Percentiles rank a stretch among this genome's conserved stretches.
phyloP scores from a whole-genome alignment of 805 yeast species.

The Clavispora fructus region DNA sequence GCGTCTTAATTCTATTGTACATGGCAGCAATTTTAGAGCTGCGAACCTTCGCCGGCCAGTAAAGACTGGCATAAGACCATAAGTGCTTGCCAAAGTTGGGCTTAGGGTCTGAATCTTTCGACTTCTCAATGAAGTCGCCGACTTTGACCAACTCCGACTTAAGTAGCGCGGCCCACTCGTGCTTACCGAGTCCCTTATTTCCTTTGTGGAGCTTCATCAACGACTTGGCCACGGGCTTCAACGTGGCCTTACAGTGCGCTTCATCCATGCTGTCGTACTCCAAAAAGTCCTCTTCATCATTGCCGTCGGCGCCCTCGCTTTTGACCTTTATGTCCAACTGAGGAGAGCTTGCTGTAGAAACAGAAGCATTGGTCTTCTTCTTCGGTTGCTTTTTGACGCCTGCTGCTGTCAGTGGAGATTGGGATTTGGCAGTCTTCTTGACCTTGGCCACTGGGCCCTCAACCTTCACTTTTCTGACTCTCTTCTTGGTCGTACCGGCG shows the following conservation, averaged over 20 bases:
- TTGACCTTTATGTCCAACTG: constrained; percentile 11
- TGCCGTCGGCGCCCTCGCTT: constrained; percentile 17
- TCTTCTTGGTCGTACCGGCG: constrained; percentile 11
- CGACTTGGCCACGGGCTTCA: constrained; percentile 66
- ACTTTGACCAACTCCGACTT: constrained; percentile 64
- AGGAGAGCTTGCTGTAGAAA: constrained; percentile 4
- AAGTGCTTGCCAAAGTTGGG: constrained; percentile 54
- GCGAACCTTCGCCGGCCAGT: constrained; percentile 86
- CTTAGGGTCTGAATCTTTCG: constrained; percentile 17
- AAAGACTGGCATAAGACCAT: constrained; percentile 79
- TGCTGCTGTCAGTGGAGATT: constrained; percentile 15
- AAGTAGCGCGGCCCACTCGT: constrained; percentile 70
- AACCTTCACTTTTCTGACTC: constrained; percentile 14
- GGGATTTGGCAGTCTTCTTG: constrained; percentile 13
- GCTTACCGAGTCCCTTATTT: constrained; percentile 63
- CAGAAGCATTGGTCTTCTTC: constrained; percentile 6
- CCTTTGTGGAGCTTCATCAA: constrained; percentile 66
- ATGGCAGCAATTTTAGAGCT: constrained; percentile 67
- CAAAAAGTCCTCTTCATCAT: constrained; percentile 19
- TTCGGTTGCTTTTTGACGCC: constrained; percentile 8
- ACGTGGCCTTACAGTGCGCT: constrained; percentile 50
- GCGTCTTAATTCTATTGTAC: constrained; percentile 56
- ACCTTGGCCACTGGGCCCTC: constrained; percentile 15
- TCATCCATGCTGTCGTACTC: constrained; percentile 82
- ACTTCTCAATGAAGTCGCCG: constrained; percentile 62